Evolutionary conservation across 768 basidiomycete species (phyloP), one percentile per base, ranked within the genome.

Genomic region (Saitozyma podzolica): DNA sequence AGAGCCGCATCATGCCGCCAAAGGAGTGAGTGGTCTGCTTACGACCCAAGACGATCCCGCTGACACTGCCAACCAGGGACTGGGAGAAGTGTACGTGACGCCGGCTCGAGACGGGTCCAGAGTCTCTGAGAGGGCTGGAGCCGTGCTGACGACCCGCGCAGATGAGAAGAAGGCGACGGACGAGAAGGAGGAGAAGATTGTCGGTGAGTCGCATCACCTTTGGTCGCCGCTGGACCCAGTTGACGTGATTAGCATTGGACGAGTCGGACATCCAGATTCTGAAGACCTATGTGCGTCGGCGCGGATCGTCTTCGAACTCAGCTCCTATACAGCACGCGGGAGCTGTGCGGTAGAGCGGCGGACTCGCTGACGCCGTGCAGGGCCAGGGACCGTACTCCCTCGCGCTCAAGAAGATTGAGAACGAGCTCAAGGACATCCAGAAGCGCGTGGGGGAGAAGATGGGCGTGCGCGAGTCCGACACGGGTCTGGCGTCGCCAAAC

Each of bases 181-280:
- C 80, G 87, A 86, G 75, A 93, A 97, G 81, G 91, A 94, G 72
- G 92, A 92, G 82, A 96, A 96, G 83, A 95, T 97, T 73, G 86
- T 89, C 70, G 86, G 90, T 87, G 68, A 64, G 86, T 82, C 19
- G 14, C 60, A 13, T 58, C 16, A 19, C 64, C 10, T 40, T 1
- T 7, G 37, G 19, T 29, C 29, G 29, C 29, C 29, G 29, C 29
- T 29, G 29, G 29, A 29, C 14, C 54, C 41, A 10, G 68, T 74
- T 37, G 78, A 52, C 55, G 9, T 43, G 3, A 56, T 3, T 63
- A 96, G 95, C 89, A 55, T 87, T 99, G 65, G 96, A 98, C 76
- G 95, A 97, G 73, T 92, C 91, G 68, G 96, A 98, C 78, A 99
- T 99, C 55, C 95, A 98, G 80, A 96, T 99, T 69, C 86, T 99